Conservation (phyloP, 768 basidiomycete species). For the Tulasnella calospora region DNA sequence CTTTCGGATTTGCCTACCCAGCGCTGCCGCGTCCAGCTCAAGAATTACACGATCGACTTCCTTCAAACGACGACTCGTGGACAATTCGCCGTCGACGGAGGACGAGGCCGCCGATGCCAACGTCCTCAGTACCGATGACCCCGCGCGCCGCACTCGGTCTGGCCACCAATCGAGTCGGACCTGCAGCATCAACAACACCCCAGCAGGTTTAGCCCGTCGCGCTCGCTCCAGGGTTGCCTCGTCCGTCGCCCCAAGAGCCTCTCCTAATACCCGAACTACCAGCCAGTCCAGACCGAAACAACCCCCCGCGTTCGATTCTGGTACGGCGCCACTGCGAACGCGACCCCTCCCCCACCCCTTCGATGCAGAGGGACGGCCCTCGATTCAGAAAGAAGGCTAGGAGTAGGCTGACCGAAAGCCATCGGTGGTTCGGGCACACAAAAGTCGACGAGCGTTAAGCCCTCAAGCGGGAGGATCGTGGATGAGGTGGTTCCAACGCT, state of each 20-base stretch:
- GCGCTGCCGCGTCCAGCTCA: not conserved
- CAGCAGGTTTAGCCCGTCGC: too few relatives aligned
- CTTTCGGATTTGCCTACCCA: not conserved
- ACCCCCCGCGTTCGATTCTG: not conserved
- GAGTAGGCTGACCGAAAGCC: slow-evolving; percentile 17
- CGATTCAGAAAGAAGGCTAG: slow-evolving; percentile 10
- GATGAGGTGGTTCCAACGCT: not conserved
- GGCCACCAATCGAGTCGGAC: too few relatives aligned
- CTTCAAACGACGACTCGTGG: not conserved
- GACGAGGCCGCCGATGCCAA: not conserved
- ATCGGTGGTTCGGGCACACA: too few relatives aligned
- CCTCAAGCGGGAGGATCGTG: not conserved
- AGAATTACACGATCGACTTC: not conserved
- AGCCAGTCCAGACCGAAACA: not conserved
- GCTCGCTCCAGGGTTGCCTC: too few relatives aligned
- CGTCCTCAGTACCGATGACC: not conserved
- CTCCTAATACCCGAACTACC: not conserved
- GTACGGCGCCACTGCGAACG: not conserved
- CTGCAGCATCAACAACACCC: too few relatives aligned
- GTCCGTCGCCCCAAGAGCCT: not conserved
- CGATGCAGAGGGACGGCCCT: not conserved
- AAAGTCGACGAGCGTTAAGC: too few relatives aligned
- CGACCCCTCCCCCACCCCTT: slow-evolving; percentile 1
- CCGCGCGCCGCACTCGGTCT: too few relatives aligned
- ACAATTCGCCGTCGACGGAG: not conserved